Evolutionary conservation across 2,329 filamentous ascomycete species (phyloP).

Genomic region (Nannizziopsis barbatae): DNA sequence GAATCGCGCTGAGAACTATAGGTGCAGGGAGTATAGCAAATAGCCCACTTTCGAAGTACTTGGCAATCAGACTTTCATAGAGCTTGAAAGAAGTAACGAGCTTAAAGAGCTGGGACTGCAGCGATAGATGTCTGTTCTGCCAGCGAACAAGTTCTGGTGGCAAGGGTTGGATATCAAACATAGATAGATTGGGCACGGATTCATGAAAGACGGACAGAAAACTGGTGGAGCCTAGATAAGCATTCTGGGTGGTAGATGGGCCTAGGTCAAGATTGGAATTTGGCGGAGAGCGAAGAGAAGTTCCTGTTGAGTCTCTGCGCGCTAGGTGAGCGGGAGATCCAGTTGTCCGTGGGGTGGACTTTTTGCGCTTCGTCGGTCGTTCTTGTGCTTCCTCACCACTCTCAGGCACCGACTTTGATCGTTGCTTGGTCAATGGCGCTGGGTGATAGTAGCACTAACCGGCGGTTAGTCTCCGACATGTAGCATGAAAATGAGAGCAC

Average conservation of each 20-base stretch:
- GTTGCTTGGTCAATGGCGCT: constrained; percentile 21
- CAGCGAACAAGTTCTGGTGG: constrained; percentile 9
- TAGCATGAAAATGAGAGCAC: not conserved
- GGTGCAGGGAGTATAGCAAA: constrained; percentile 23
- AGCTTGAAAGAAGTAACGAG: constrained; percentile 10
- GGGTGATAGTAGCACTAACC: constrained; percentile 25
- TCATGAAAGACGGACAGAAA: constrained; percentile 23
- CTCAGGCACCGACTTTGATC: constrained; percentile 4
- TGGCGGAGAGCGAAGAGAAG: constrained; percentile 5
- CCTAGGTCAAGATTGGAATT: not conserved
- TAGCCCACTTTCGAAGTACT: constrained; percentile 6
- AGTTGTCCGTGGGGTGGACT: not conserved
- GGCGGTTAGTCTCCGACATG: not conserved
- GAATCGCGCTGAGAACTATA: constrained; percentile 27
- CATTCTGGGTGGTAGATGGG: constrained; percentile 15
- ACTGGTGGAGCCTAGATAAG: constrained; percentile 29
- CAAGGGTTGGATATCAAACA: constrained; percentile 9
- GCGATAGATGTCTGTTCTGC: constrained; percentile 20
- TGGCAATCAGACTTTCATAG: constrained; percentile 8
- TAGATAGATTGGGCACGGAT: constrained; percentile 16
- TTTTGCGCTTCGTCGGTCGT: constrained; percentile 9
- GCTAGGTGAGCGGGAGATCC: constrained; percentile 5
- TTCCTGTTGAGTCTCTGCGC: constrained; percentile 14
- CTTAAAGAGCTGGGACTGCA: constrained; percentile 18
- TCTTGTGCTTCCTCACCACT: constrained; percentile 7